Base-by-base conservation (phyloP, 2,329 filamentous ascomycete genomes). In the Aspergillus pseudonomiae region DNA sequence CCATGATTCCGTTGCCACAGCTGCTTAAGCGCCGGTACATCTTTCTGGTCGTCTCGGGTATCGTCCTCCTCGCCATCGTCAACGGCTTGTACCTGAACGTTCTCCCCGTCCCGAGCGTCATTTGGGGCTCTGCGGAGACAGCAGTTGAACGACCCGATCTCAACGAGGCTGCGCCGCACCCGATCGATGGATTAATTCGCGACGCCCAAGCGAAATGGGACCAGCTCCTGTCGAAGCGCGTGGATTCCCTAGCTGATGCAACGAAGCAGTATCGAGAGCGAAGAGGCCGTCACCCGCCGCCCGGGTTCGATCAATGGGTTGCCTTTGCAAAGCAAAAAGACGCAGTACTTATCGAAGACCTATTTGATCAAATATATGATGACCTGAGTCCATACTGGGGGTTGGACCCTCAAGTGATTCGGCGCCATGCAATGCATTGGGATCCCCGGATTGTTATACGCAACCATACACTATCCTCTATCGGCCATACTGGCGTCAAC, bases 381-480 rank as follows among this genome's bases (percentile, higher is more conserved):
- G 83, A 85, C 60, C 57, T 84, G 34, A 75, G 72, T 34, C 82
- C 83, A 0, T 84, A 83, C 66, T 85, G 83, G 83, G 82, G 76
- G 5, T 60, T 84, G 1, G 65, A 76, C 4, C 74, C 83, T 4
- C 70, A 71, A 6, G 65, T 74, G 2, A 65, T 73, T 41, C 39
- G 39, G 39, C 39, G 39, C 7, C 39, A 41, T n/a, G 39, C 39
- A n/a, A 41, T 16, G 19, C 39, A 41, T 16, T 41, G 1, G 6
- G 39, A 19, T 41, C 39, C 39, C 9, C 39, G 39, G 9, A 41
- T 41, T 19, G 14, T 41, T 41, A 10, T 41, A 9, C 39, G 39
- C 39, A 41, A 41, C 39, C 39, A 41, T n/a, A 41, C 39, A n/a
- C 39, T 41, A 6, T 41, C 39, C 16, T 41, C 39, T 41, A 16